A percentile compares a stretch with the other conserved stretches of the same genome.
Conservation (phyloP, 2,329 filamentous ascomycete species). For the Harringtonia lauricola region DNA sequence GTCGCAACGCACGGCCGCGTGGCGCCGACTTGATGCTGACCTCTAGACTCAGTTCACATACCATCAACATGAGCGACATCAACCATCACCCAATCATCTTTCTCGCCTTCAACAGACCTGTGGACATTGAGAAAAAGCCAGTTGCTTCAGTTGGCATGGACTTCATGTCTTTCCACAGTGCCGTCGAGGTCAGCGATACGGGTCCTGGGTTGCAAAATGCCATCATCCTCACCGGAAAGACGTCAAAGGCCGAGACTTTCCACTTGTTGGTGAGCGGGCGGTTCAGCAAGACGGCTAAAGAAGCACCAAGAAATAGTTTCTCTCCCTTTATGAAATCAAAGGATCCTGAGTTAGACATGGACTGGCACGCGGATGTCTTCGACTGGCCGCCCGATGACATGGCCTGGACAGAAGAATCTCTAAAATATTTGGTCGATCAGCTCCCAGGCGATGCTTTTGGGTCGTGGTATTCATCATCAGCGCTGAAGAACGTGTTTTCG, state of each 20-base stretch:
- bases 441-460: background rate
- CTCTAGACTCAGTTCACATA: background rate
- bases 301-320: background rate
- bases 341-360: background rate
- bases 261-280: constrained; percentile 2
- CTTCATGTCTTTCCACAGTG: constrained; percentile 6
- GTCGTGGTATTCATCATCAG: background rate
- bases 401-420: background rate
- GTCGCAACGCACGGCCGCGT: constrained; percentile 1
- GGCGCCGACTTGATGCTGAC: background rate
- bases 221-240: constrained; percentile 1
- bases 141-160: constrained; percentile 3
- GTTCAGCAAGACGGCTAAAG: background rate
- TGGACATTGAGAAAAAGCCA: background rate
- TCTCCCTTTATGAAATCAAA: background rate
- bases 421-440: background rate
- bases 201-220: background rate
- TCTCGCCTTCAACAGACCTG: constrained; percentile 5
- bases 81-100: constrained; percentile 1
- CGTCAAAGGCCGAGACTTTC: background rate
- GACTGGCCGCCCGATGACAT: background rate
- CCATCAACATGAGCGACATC: background rate
- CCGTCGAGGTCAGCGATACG: constrained; percentile 2
- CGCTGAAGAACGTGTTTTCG: constrained; percentile 4
- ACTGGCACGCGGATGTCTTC: constrained; percentile 6